These are phyloP conservation scores for Pachyrhizus erosus DNA, from an alignment of 306 rosid species.

Conservation along the genomic window DNA sequence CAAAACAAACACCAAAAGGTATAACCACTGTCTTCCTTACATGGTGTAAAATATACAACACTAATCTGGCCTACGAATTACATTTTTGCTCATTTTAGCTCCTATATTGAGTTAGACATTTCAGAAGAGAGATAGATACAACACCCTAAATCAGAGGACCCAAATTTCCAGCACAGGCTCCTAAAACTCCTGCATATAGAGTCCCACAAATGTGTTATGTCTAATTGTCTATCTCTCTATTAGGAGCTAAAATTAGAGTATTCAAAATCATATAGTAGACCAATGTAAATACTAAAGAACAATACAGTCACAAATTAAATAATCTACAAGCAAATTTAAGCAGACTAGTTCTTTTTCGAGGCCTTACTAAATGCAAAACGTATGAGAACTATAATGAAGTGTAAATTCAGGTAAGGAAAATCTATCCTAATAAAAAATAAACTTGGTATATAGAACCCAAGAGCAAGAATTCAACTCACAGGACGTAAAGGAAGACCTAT, in stretches of 20 bases:
- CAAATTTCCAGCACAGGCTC: conserved; percentile 1
- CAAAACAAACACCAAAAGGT: not conserved
- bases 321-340: conserved; percentile 1
- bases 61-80: not conserved
- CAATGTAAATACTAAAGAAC: not conserved
- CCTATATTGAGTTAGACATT: not conserved
- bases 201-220: not conserved
- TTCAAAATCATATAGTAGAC: not conserved
- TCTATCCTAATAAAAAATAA: conserved; percentile 27
- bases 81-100: not conserved
- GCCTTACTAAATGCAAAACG: conserved; percentile 9
- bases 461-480: conserved; percentile 61
- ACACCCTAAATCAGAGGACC: not conserved
- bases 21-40: not conserved
- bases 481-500: conserved; percentile 94
- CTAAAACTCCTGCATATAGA: conserved; percentile 6
- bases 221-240: not conserved
- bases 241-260: not conserved
- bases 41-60: not conserved
- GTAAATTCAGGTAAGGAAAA: conserved; percentile 21
- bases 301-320: not conserved
- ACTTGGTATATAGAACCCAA: not conserved
- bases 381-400: conserved; percentile 19
- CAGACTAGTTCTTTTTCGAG: conserved; percentile 14
- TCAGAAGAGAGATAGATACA: not conserved